Conservation (phyloP, 306 rosid species). For the Fagus crenata region DNA sequence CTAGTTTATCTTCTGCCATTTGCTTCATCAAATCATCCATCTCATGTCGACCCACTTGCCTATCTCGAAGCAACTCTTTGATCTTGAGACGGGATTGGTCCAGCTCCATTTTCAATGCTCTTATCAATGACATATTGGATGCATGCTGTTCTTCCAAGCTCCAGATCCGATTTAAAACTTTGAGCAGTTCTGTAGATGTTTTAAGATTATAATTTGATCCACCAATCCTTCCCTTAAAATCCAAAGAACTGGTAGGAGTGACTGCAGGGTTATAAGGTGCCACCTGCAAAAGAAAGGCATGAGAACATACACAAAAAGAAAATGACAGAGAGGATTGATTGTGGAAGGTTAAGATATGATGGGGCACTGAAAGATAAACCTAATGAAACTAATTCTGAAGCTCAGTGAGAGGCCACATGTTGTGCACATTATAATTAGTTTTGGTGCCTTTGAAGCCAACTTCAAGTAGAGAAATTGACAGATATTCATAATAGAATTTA, state of each 20-base stretch:
- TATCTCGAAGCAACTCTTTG: constrained; percentile 85
- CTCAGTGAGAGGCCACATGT: neutral
- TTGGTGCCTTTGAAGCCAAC: neutral
- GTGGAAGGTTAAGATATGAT: neutral
- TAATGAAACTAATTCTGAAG: neutral
- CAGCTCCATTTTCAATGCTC: constrained; percentile 75
- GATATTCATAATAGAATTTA: neutral
- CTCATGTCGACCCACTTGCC: constrained; percentile 82
- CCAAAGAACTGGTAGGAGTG: constrained; percentile 84
- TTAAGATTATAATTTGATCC: constrained; percentile 79
- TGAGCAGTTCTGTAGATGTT: constrained; percentile 88
- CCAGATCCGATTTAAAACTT: constrained; percentile 95
- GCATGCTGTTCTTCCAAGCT: constrained; percentile 95
- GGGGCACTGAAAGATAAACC: neutral
- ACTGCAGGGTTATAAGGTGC: constrained; percentile 82
- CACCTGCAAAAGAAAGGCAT: constrained; percentile 59
- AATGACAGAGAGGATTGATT: neutral
- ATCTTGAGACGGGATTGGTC: constrained; percentile 67
- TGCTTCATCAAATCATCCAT: constrained; percentile 83
- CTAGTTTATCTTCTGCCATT: constrained; percentile 78
- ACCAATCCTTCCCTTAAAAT: constrained; percentile 78
- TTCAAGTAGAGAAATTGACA: neutral
- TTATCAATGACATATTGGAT: constrained; percentile 74
- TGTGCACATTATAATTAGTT: neutral
- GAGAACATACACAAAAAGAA: neutral